phyloP scores from a whole-genome alignment of 148 eudicot species.

The Fagopyrum esculentum region DNA sequence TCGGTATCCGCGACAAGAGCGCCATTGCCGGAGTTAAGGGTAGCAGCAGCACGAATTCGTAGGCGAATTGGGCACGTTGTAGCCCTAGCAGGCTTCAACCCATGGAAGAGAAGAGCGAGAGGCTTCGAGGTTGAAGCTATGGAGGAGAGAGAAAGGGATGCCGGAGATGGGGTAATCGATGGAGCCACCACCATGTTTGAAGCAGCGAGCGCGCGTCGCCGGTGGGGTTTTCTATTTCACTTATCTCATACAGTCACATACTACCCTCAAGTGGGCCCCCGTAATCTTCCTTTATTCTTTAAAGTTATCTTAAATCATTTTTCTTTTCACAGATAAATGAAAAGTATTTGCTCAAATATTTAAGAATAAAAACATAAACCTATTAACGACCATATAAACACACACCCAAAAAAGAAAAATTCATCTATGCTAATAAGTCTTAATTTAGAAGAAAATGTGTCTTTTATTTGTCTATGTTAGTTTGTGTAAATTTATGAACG shows the following conservation, averaged over 20 bases:
- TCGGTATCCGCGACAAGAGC: slow-evolving; percentile 30
- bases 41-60: slow-evolving; percentile 27
- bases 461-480: no score
- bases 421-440: no score
- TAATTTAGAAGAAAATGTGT: no score
- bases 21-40: slow-evolving; percentile 66
- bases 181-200: slow-evolving; percentile 10
- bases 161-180: slow-evolving; percentile 8
- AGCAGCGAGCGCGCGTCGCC: slow-evolving; percentile 7
- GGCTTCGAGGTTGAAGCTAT: slow-evolving; percentile 9
- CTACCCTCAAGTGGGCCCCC: not conserved
- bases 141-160: slow-evolving; percentile 11
- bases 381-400: no score
- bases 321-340: not conserved
- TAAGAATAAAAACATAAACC: no score
- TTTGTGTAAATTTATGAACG: no score
- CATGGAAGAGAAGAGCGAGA: slow-evolving; percentile 7
- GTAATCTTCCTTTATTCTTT: not conserved
- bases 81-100: slow-evolving; percentile 2
- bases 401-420: no score
- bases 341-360: not conserved
- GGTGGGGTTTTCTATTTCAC: slow-evolving; percentile 1
- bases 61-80: slow-evolving; percentile 1
- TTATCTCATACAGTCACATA: not conserved
- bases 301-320: not conserved